Percentiles rank a stretch among this genome's conserved stretches.
These are phyloP conservation scores for Cystobasidiopsis lactophilus DNA, from an alignment of 768 basidiomycete species.

Conservation along the genomic window DNA sequence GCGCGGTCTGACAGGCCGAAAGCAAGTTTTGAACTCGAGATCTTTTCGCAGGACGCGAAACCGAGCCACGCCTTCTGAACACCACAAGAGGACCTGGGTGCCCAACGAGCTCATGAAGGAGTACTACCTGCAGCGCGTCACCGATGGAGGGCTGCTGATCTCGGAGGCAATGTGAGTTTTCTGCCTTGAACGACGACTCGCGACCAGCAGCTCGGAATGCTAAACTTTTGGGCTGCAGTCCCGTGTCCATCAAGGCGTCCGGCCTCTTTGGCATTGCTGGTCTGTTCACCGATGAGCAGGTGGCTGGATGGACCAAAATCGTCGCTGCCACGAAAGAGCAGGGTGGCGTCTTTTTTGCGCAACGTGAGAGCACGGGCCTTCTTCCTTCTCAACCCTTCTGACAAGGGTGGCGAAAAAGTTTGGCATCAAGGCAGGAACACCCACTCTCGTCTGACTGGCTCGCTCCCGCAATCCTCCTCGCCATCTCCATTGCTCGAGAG, in stretches of 20 bases:
- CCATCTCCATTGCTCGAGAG: background rate
- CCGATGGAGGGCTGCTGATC: slow-evolving; percentile 22
- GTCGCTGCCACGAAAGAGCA: slow-evolving; percentile 32
- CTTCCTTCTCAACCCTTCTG: too few species aligned
- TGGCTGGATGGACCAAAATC: slow-evolving; percentile 24
- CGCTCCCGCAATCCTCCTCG: slow-evolving; percentile 6
- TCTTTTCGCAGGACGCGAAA: slow-evolving; percentile 5
- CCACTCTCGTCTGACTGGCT: slow-evolving; percentile 4
- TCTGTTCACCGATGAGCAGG: slow-evolving; percentile 21
- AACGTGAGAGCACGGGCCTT: slow-evolving; percentile 19
- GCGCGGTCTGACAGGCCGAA: background rate
- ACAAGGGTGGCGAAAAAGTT: background rate
- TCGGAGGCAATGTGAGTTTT: slow-evolving; percentile 16
- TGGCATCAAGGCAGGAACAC: slow-evolving; percentile 13
- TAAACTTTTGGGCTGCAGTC: slow-evolving; percentile 16
- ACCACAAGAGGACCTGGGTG: slow-evolving; percentile 3
- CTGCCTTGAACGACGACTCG: background rate
- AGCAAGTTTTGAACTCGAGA: too few species aligned
- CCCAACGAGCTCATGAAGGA: slow-evolving; percentile 7
- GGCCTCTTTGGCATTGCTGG: slow-evolving; percentile 13
- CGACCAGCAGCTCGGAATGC: background rate
- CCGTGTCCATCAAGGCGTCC: slow-evolving; percentile 18
- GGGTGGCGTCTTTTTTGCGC: slow-evolving; percentile 30
- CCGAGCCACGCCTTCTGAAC: background rate
- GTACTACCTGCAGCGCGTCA: slow-evolving; percentile 20